Conservation (phyloP, 257 asterid genomes). For the Forsythia suspensa region DNA sequence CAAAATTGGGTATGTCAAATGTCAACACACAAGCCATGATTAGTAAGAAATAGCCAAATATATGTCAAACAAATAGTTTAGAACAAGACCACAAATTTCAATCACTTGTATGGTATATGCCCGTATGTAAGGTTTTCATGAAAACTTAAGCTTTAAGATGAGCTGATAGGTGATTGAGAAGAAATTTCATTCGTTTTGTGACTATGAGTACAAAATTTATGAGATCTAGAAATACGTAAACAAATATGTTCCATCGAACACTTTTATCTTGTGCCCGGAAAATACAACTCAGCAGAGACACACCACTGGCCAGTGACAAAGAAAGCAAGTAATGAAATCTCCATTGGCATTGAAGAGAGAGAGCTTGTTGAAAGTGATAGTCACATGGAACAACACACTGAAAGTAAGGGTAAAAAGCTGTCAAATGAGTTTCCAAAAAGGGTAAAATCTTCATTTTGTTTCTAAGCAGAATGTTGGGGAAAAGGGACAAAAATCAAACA, state of each 20-base stretch:
- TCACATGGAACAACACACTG: conserved; percentile 42
- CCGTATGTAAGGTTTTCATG: too few species aligned
- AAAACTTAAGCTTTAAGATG: not conserved
- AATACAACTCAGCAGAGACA: not conserved
- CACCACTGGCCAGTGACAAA: not conserved
- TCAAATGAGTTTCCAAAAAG: conserved; percentile 16
- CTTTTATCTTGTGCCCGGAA: not conserved
- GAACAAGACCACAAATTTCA: conserved; percentile 5
- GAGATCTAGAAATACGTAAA: not conserved
- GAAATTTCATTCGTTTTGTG: not conserved
- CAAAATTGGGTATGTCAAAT: conserved; percentile 50
- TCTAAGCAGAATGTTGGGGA: conserved; percentile 10
- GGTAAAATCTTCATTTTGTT: conserved; percentile 35
- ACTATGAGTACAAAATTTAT: not conserved
- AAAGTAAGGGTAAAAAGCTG: conserved; percentile 26
- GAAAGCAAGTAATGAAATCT: not conserved
- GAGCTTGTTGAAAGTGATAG: conserved; percentile 36
- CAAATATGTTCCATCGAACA: too few species aligned
- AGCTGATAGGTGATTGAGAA: not conserved
- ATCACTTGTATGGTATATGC: not conserved
- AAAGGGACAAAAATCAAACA: not conserved
- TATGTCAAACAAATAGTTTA: conserved; percentile 1
- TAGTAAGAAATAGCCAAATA: conserved; percentile 24
- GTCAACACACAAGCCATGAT: conserved; percentile 61
- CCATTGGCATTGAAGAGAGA: conserved; percentile 6